Percentiles rank a stretch among this genome's conserved stretches.
Evolutionary conservation across 768 basidiomycete species (phyloP).

Genomic region (Suillus tomentosus): DNA sequence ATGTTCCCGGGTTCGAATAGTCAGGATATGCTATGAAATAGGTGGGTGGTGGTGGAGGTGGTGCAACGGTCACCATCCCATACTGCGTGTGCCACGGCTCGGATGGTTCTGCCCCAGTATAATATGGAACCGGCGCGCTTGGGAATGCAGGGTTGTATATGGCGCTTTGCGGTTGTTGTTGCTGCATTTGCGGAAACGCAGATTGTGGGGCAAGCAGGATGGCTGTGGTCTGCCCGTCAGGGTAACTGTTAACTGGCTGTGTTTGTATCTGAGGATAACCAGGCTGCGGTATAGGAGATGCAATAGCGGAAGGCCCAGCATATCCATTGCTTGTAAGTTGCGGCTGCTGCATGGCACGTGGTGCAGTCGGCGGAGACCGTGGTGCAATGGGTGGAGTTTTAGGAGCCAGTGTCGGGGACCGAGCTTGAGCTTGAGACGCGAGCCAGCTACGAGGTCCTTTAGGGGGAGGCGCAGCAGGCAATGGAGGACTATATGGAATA

Average conservation of each 20-base stretch:
- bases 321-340: conserved; percentile 1
- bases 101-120: neutral
- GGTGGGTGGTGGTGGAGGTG: neutral
- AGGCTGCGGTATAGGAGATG: conserved; percentile 4
- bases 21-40: conserved; percentile 7
- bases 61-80: neutral
- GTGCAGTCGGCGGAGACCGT: conserved; percentile 3
- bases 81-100: conserved; percentile 2
- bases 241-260: neutral
- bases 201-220: neutral
- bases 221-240: neutral
- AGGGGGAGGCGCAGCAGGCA: neutral
- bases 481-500: conserved; percentile 6
- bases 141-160: conserved; percentile 1
- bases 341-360: conserved; percentile 8
- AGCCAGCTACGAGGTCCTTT: conserved; percentile 10
- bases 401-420: neutral
- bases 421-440: neutral
- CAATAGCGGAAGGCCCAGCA: conserved; percentile 1
- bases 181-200: conserved; percentile 1
- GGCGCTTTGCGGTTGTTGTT: conserved; percentile 1
- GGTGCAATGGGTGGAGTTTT: conserved; percentile 7
- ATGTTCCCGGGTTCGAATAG: conserved; percentile 4
- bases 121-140: neutral
- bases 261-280: neutral